Base-by-base conservation (phyloP, 768 basidiomycete species). In the Mycena galericulata region DNA sequence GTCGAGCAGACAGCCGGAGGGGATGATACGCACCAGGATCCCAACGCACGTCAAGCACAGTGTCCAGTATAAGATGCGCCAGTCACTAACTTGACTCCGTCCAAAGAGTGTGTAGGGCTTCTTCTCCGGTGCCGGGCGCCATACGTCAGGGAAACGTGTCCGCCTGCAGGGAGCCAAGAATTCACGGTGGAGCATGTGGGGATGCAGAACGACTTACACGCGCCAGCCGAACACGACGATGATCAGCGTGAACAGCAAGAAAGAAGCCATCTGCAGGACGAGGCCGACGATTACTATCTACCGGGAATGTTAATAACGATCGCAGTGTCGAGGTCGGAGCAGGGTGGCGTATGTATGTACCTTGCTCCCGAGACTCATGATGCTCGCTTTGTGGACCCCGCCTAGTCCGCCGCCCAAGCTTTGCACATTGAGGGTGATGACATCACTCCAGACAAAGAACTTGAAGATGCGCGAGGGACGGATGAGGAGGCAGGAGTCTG, bases 391-490 rank as follows among this genome's bases (percentile, higher is more conserved):
- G 12, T 56, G 64, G 7, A 74, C 74, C 2, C 76, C 73, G 0
- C 78, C 76, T 15, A 83, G 61, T 1, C 76, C 73, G 2, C 81
- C 82, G 10, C 82, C 83, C 6, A 72, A 60, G 14, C 80, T 85
- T 70, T 90, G 88, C n/a, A 87, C 80, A 10, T 85, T 57, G 76
- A 90, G 88, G 2, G 87, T 87, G 9, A 77, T 74, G 57, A 87
- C 71, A 66, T 90, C 88, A n/a, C 82, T 84, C 20, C 78, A 74
- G 29, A 90, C 80, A 72, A 89, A 90, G 22, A 86, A 68, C 36
- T 76, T 63, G 9, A 84, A 84, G 70, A 89, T 79, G 26, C 77
- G 74, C 4, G 69, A 71, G 2, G 82, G 77, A 0, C 77, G 76
- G 32, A 89, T 71, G 26, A 84, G 65, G 14, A 88, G 73, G 67